A percentile compares a stretch with the other conserved stretches of the same genome.
Conservation (phyloP, 768 basidiomycete genomes). For the Panaeolus cyanescens region DNA sequence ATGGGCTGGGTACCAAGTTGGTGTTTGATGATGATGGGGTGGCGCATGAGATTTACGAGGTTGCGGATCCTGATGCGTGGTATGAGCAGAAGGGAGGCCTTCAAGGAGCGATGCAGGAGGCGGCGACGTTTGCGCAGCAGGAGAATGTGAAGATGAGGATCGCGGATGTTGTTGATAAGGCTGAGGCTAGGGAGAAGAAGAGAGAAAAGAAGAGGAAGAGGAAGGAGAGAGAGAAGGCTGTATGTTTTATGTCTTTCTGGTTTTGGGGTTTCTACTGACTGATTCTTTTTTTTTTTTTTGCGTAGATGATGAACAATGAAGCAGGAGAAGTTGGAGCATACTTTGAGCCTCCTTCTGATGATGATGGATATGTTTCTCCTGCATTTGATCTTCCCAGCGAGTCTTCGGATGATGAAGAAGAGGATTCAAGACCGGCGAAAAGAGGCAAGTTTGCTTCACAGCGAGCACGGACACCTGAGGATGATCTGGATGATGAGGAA, state of each 20-base stretch:
- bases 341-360: conserved; percentile 34
- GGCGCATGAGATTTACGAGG: conserved; percentile 81
- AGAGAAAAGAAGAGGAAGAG: conserved; percentile 90
- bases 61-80: conserved; percentile 74
- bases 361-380: conserved; percentile 74
- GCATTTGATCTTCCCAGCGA: conserved; percentile 56
- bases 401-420: conserved; percentile 33
- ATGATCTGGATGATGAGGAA: neutral
- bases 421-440: conserved; percentile 32
- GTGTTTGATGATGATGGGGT: conserved; percentile 90
- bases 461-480: neutral
- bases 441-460: conserved; percentile 7
- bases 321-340: conserved; percentile 36
- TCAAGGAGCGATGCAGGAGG: conserved; percentile 65
- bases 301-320: conserved; percentile 29
- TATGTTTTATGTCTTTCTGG: conserved; percentile 23
- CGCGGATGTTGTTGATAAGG: conserved; percentile 76
- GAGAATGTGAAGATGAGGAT: conserved; percentile 74
- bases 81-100: conserved; percentile 64
- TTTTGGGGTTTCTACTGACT: neutral
- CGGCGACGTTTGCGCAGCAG: conserved; percentile 67
- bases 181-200: conserved; percentile 85
- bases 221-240: conserved; percentile 71
- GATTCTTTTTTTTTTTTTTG: conserved; percentile 15
- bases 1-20: conserved; percentile 68